Evolutionary conservation across 495 filamentous ascomycete genomes (phyloP), one percentile per base, ranked within the genome.

Genomic region (Aspergillus incahuasiensis): DNA sequence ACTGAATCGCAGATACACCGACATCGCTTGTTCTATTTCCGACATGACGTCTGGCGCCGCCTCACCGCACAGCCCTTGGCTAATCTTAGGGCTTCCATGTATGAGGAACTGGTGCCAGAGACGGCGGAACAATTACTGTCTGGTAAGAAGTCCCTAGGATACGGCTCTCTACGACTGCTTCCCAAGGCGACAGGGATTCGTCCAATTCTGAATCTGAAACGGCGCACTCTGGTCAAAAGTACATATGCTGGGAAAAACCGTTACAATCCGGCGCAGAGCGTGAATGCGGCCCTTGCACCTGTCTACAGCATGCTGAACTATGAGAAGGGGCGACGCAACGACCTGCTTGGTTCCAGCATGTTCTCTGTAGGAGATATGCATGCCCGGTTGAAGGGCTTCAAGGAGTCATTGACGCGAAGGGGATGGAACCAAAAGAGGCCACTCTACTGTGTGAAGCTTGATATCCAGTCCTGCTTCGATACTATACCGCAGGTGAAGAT

Each of bases 381-480:
- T 65, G 69, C 75, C n/a, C 82, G 81, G 30, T 68, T 98, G 30
- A 89, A 85, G 62, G 56, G 58, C 1, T 96, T 96, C 71, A 85
- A 86, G 59, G 46, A 66, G 5, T 68, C 54, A 3, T 24, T 72
- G 48, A 47, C 56, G 3, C 48, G 51, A 49, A 22, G 38, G 45
- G 24, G 11, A 6, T 11, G 11, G 35, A 30, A 0, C 32, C 30
- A 42, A 11, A 18, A 54, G 6, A 44, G 34, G 8, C 68, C 63
- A 15, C 63, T 91, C 8, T 96, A 87, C 66, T 96, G 97, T 62
- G 91, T 86, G 39, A 98, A 97, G 68, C 74, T 96, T 13, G 94
- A 98, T 67, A 90, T 97, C 24, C 79, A 90, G 67, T 82, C 90
- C 8, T 96, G 94, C 51, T 98, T 96, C 66, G 94, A 98, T 66